Evolutionary conservation across 2,329 filamentous ascomycete species (phyloP).

Genomic region (Pseudogymnoascus pannorum): DNA sequence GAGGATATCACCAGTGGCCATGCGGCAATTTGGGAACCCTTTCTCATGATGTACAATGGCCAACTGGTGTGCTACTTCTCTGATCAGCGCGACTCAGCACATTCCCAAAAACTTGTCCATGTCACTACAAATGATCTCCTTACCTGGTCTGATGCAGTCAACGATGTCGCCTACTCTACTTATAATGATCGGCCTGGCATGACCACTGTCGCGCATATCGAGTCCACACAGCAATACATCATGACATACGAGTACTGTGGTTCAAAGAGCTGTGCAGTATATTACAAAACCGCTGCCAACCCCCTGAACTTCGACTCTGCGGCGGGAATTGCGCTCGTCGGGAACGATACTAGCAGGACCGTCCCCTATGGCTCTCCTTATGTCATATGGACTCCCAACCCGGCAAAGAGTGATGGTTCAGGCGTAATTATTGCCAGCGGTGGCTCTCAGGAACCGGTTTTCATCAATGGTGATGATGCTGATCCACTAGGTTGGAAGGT

Average conservation of each 20-base stretch:
- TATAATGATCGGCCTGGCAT: slow-evolving; percentile 59
- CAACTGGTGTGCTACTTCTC: slow-evolving; percentile 61
- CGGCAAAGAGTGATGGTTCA: not conserved
- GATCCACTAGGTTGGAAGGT: slow-evolving; percentile 9
- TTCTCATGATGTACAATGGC: slow-evolving; percentile 49
- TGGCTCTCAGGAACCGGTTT: not conserved
- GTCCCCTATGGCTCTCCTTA: slow-evolving; percentile 10
- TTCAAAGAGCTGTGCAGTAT: not conserved
- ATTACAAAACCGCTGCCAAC: not conserved
- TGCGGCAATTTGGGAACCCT: slow-evolving; percentile 62
- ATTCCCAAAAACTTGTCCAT: slow-evolving; percentile 61
- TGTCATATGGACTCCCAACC: slow-evolving; percentile 13
- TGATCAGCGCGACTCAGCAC: slow-evolving; percentile 54
- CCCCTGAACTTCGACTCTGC: not conserved
- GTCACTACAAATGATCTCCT: slow-evolving; percentile 50
- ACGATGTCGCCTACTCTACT: slow-evolving; percentile 52
- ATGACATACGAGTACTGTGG: slow-evolving; percentile 46
- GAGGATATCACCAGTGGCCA: slow-evolving; percentile 53
- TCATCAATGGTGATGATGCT: slow-evolving; percentile 11
- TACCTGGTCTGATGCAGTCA: slow-evolving; percentile 48
- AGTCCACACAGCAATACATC: slow-evolving; percentile 47
- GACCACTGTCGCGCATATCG: slow-evolving; percentile 49
- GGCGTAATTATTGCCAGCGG: slow-evolving; percentile 4
- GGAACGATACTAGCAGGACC: not conserved
- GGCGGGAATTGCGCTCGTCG: not conserved